phyloP scores from a whole-genome alignment of 371 early-diverging fungal species.

The Blakeslea trispora region DNA sequence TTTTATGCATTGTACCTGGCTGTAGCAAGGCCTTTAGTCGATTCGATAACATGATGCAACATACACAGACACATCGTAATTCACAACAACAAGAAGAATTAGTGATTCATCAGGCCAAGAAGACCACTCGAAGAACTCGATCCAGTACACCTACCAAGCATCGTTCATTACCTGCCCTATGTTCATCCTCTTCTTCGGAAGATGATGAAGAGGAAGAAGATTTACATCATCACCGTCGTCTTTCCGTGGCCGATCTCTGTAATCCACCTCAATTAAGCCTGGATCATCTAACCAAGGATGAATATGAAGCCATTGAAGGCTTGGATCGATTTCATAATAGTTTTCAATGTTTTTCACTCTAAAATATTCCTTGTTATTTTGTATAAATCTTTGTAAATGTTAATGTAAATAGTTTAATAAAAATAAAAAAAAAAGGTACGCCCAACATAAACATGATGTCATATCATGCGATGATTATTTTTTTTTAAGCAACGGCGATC shows the following conservation, averaged over 20 bases:
- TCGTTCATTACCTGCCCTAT: background rate
- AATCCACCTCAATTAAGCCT: background rate
- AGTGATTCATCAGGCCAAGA: background rate
- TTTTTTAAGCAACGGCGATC: too few species aligned
- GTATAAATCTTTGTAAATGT: too few species aligned
- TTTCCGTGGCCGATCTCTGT: background rate
- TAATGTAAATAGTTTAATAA: too few species aligned
- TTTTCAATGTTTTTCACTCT: constrained; percentile 15
- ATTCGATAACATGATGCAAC: constrained; percentile 54
- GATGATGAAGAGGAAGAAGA: background rate
- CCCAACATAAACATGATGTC: too few species aligned
- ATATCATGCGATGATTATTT: too few species aligned
- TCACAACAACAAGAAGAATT: constrained; percentile 1
- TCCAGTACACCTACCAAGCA: background rate
- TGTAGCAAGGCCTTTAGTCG: constrained; percentile 48
- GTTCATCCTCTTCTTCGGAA: background rate
- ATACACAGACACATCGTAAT: constrained; percentile 40
- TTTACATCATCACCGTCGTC: background rate
- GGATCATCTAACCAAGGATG: constrained; percentile 22
- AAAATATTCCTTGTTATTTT: too few species aligned
- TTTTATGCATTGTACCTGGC: constrained; percentile 43
- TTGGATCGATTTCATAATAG: constrained; percentile 28
- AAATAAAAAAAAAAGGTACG: too few species aligned
- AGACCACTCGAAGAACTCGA: background rate
- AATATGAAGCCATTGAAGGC: constrained; percentile 41